A percentile compares a stretch with the other conserved stretches of the same genome.
Conservation (phyloP, 352 stramenopile genomes). For the Pythium volutum region DNA sequence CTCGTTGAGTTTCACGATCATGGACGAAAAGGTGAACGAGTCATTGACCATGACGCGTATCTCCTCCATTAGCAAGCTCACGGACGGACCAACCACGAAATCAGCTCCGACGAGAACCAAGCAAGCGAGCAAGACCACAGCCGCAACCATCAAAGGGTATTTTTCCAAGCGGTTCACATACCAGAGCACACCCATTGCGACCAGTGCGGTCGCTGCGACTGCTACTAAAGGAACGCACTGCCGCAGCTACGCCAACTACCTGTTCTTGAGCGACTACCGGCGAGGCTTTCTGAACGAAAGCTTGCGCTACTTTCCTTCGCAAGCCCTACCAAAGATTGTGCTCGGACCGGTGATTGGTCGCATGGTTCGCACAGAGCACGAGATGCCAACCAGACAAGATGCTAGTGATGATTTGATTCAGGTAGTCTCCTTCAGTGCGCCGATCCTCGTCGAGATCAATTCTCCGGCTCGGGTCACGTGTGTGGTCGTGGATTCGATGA, state of each 20-base stretch:
- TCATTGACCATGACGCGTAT: slow-evolving; percentile 45
- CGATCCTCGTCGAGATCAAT: slow-evolving; percentile 69
- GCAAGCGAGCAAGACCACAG: background rate
- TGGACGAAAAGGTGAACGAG: slow-evolving; percentile 59
- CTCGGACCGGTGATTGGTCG: slow-evolving; percentile 59
- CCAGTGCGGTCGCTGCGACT: background rate
- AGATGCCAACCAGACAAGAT: background rate
- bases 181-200: slow-evolving; percentile 26
- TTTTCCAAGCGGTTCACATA: slow-evolving; percentile 81
- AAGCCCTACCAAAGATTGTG: slow-evolving; percentile 34
- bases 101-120: slow-evolving; percentile 23
- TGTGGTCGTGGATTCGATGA: slow-evolving; percentile 58
- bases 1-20: slow-evolving; percentile 50
- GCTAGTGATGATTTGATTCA: background rate
- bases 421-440: slow-evolving; percentile 27
- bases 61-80: slow-evolving; percentile 50
- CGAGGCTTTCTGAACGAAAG: slow-evolving; percentile 49
- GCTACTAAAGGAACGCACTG: background rate
- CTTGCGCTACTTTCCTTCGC: slow-evolving; percentile 50
- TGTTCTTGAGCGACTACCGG: slow-evolving; percentile 56
- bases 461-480: slow-evolving; percentile 48
- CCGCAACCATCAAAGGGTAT: slow-evolving; percentile 35
- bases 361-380: slow-evolving; percentile 26
- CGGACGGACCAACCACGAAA: slow-evolving; percentile 23
- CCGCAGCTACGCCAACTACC: slow-evolving; percentile 33